Conservation (phyloP, 305 asterid genomes). For the Fraxinus sp. region DNA sequence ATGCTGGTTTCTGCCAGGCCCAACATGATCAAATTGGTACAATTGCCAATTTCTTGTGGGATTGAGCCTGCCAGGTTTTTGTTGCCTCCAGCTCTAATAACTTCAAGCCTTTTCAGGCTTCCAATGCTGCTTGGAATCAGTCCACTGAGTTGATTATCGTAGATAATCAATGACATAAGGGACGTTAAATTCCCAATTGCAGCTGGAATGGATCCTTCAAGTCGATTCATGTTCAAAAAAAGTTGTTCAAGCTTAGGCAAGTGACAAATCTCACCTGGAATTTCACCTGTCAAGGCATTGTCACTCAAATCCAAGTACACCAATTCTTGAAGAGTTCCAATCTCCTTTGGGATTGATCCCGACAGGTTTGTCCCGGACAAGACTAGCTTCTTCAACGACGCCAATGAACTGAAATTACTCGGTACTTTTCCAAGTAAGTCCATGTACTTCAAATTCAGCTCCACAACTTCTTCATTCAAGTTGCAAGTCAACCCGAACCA, state of each 20-base stretch:
- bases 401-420: slow-evolving; percentile 43
- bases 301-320: slow-evolving; percentile 61
- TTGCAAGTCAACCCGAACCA: slow-evolving; percentile 79
- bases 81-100: slow-evolving; percentile 87
- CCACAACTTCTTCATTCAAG: slow-evolving; percentile 50
- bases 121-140: slow-evolving; percentile 61
- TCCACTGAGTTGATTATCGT: slow-evolving; percentile 69
- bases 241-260: slow-evolving; percentile 52
- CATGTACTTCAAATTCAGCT: slow-evolving; percentile 50
- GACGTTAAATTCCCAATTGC: slow-evolving; percentile 56
- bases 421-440: slow-evolving; percentile 65
- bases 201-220: slow-evolving; percentile 54
- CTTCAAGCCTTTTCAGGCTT: slow-evolving; percentile 49
- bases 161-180: slow-evolving; percentile 47
- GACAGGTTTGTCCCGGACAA: slow-evolving; percentile 71
- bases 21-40: slow-evolving; percentile 55
- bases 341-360: slow-evolving; percentile 54
- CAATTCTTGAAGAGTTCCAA: slow-evolving; percentile 45
- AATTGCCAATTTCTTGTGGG: slow-evolving; percentile 74
- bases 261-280: slow-evolving; percentile 44
- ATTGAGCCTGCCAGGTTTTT: slow-evolving; percentile 67
- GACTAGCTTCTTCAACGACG: slow-evolving; percentile 48
- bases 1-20: slow-evolving; percentile 85
- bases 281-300: slow-evolving; percentile 63
- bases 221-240: slow-evolving; percentile 50